Base-by-base conservation (phyloP, 768 basidiomycete species). In the Coprinellus aureogranulatus region DNA sequence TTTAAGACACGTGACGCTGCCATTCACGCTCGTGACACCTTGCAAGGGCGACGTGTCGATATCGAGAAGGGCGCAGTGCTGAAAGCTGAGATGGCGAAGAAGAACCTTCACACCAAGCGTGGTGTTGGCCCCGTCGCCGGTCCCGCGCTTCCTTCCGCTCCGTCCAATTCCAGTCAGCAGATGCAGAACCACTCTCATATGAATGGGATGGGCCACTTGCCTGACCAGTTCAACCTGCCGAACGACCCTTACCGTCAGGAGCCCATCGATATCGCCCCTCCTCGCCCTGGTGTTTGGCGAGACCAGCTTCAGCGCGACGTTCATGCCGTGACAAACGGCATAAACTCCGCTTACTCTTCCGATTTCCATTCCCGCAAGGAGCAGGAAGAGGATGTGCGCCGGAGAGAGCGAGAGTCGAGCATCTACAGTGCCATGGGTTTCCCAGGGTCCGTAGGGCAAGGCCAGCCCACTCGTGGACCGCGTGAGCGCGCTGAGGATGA, bases 41-140 rank as follows among this genome's bases (percentile, higher is more conserved):
- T 99, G 4, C 94, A 95, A 68, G 94, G 96, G 4, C 81, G 89
- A 53, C 82, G 92, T 55, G 91, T 98, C 34, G 97, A 98, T 65
- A 85, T 90, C 30, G 91, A 98, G 72, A 94, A 93, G 65, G 94
- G 94, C 14, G 87, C 92, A 0, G 88, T 94, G 2, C 72, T 99
- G 39, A 98, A 98, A 72, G 97, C 96, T 22, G 97, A 98, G 75
- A 98, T 99, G 95, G 97, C 97, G 20, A 98, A 98, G 85, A 99
- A 99, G 83, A 98, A 99, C 67, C 73, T 99, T 39, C 96, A 99
- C 67, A 96, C 94, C 20, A 97, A 96, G 76, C 80, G 92, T 39
- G 90, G 90, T 2, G 87, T 93, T 23, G 91, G 91, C n/a, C 84
- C 85, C 4, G 77, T 85, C 20, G 75, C 76, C 34, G 75, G 72